phyloP scores from a whole-genome alignment of 2,329 filamentous ascomycete genomes.

The Phoma herbarum region DNA sequence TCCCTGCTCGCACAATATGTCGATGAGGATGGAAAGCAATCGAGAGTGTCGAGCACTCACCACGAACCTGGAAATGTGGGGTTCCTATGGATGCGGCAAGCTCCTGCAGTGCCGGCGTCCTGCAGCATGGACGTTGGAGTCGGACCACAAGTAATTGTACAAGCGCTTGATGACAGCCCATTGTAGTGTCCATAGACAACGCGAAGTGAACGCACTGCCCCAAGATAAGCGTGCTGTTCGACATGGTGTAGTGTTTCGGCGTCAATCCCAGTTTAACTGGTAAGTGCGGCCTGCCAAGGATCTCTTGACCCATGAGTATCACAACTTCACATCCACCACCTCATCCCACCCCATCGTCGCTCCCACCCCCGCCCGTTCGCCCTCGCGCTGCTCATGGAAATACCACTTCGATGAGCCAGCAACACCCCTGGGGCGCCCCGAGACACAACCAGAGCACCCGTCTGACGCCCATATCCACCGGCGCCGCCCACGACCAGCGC shows the following conservation, averaged over 20 bases:
- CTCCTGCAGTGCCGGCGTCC: constrained; percentile 13
- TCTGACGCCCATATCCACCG: constrained; percentile 65
- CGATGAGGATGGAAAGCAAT: not conserved
- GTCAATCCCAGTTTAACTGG: constrained; percentile 18
- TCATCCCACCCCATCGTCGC: constrained; percentile 32
- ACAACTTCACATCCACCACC: constrained; percentile 29
- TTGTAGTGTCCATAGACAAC: not conserved
- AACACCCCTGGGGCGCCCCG: constrained; percentile 66
- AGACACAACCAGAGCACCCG: constrained; percentile 64
- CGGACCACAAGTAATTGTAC: not conserved
- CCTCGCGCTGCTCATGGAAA: constrained; percentile 53
- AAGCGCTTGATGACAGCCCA: not conserved
- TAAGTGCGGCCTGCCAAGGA: constrained; percentile 18
- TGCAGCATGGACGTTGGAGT: constrained; percentile 12
- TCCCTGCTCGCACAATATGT: not conserved
- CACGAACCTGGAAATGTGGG: constrained; percentile 14
- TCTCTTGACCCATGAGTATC: constrained; percentile 26
- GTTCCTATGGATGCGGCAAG: constrained; percentile 16
- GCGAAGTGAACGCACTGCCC: not conserved
- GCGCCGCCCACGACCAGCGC: constrained; percentile 55
- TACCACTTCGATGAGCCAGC: constrained; percentile 59
- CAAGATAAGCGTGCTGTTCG: not conserved
- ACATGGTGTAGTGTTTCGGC: constrained; percentile 1
- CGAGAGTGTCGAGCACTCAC: constrained; percentile 6
- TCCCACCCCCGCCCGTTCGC: constrained; percentile 32